Percentiles rank a stretch among this genome's conserved stretches.
phyloP scores from a whole-genome alignment of 192 early-diverging fungal genomes.

The Mortierella hygrophila region DNA sequence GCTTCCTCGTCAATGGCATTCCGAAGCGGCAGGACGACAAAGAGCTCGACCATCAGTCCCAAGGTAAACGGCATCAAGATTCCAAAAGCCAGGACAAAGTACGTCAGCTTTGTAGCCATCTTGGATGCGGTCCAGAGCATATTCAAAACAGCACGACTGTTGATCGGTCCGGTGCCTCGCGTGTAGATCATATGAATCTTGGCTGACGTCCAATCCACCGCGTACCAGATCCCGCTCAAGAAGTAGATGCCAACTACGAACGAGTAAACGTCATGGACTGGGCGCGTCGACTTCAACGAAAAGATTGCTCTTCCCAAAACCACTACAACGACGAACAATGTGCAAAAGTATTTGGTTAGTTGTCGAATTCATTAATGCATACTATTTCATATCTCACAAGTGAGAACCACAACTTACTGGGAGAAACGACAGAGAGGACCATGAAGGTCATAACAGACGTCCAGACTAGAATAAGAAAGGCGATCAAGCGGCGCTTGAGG shows the following conservation, averaged over 20 bases:
- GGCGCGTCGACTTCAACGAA: conserved; percentile 59
- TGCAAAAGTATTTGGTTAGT: neutral
- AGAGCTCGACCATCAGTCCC: conserved; percentile 80
- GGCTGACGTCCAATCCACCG: conserved; percentile 39
- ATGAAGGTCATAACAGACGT: conserved; percentile 62
- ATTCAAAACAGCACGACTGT: conserved; percentile 26
- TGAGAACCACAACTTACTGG: conserved; percentile 46
- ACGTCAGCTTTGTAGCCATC: conserved; percentile 57
- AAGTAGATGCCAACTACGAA: conserved; percentile 78
- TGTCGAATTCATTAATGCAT: neutral
- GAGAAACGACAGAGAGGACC: conserved; percentile 61
- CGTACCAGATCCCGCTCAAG: conserved; percentile 39
- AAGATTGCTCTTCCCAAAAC: conserved; percentile 70
- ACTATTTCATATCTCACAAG: neutral
- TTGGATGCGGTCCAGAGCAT: conserved; percentile 25
- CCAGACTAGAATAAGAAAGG: conserved; percentile 65
- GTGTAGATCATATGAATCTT: conserved; percentile 29
- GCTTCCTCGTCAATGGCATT: conserved; percentile 40
- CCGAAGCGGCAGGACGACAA: conserved; percentile 74
- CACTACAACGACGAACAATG: conserved; percentile 55
- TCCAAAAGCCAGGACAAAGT: conserved; percentile 68
- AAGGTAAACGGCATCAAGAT: conserved; percentile 75
- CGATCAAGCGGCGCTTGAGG: conserved; percentile 69
- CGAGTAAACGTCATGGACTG: conserved; percentile 83
- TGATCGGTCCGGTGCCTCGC: conserved; percentile 29